Evolutionary conservation across 2,329 filamentous ascomycete genomes (phyloP).

Genomic region (Plenodomus lindquistii): DNA sequence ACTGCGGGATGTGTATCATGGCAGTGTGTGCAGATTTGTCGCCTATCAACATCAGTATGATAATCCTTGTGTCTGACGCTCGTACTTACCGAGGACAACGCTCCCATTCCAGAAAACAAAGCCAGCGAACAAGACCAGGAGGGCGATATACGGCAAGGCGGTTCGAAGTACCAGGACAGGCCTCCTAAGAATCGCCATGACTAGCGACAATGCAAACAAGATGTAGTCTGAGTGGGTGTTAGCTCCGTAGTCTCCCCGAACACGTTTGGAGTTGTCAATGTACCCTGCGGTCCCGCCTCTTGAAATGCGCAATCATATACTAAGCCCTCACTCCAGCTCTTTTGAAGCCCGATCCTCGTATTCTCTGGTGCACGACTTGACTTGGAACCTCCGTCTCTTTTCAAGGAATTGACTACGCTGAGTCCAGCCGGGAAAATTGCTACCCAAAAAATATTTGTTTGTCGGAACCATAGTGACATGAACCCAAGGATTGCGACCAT

Average conservation of each 20-base stretch:
- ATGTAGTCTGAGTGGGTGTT: constrained; percentile 25
- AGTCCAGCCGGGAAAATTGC: constrained; percentile 72
- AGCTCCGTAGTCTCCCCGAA: neutral
- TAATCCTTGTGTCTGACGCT: neutral
- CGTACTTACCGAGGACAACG: constrained; percentile 82
- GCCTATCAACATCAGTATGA: constrained; percentile 54
- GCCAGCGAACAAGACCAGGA: constrained; percentile 68
- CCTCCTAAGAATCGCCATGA: constrained; percentile 57
- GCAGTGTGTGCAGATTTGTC: constrained; percentile 95
- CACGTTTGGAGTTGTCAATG: neutral
- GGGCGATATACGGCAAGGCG: constrained; percentile 58
- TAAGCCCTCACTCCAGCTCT: constrained; percentile 27
- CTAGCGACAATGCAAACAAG: constrained; percentile 61
- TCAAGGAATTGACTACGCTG: constrained; percentile 34
- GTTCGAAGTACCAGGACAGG: constrained; percentile 46
- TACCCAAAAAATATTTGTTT: constrained; percentile 98
- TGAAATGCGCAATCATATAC: constrained; percentile 28
- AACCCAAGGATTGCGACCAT: constrained; percentile 60
- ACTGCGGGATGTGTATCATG: constrained; percentile 84
- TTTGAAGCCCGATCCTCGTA: constrained; percentile 6
- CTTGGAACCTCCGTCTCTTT: constrained; percentile 9
- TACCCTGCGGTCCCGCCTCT: constrained; percentile 32
- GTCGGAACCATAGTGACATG: constrained; percentile 73
- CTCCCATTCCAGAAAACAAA: constrained; percentile 89
- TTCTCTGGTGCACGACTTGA: neutral